Evolutionary conservation across 306 rosid species (phyloP), one percentile per base, ranked within the genome.

Genomic region (Rubus parviflorus): DNA sequence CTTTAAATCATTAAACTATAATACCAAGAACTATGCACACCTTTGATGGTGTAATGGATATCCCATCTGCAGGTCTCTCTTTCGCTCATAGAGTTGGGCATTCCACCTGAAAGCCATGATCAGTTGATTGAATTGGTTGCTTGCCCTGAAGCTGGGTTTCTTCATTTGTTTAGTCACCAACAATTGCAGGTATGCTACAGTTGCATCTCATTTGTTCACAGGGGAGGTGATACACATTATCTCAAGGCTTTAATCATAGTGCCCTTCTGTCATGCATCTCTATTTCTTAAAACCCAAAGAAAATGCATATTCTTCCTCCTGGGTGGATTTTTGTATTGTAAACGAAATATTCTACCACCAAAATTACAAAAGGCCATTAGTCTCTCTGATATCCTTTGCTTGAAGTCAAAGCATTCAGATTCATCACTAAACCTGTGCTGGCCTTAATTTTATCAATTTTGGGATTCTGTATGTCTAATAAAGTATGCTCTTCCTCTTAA

Each of bases 141-240:
- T 73, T 82, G 88, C 84, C 79, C 88, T 45, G 93, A 88, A 78
- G 87, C 91, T 60, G 84, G 88, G 47, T 81, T 90, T 72, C 82
- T 90, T 79, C 88, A 87, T 76, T 84, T 95, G 91, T 95, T 95
- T 86, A 95, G 99, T 80, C 90, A 90, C 83, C 99, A 92, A 76
- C 99, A 95, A 66, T 83, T 95, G 78, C 96, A 92, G 93, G 97
- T 85, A 77, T 75, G 87, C 73, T 65, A 51, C 57, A 14, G 73
- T 22, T 75, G 42, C 7, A 42, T 45, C 23, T 73, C 67, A 53
- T 74, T 70, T 57, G 15, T 79, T 47, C 78, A 69, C 62, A 67
- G 37, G 61, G 73, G 16, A 78, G 45, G 49, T 67, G 53, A 72
- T 22, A 6, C 67, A 14, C 15, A 61, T 46, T 63, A 38, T 25